Percentiles rank a stretch among this genome's conserved stretches.
Conservation (phyloP, 164 flowering plant genomes). For the Magnolia sinica region DNA sequence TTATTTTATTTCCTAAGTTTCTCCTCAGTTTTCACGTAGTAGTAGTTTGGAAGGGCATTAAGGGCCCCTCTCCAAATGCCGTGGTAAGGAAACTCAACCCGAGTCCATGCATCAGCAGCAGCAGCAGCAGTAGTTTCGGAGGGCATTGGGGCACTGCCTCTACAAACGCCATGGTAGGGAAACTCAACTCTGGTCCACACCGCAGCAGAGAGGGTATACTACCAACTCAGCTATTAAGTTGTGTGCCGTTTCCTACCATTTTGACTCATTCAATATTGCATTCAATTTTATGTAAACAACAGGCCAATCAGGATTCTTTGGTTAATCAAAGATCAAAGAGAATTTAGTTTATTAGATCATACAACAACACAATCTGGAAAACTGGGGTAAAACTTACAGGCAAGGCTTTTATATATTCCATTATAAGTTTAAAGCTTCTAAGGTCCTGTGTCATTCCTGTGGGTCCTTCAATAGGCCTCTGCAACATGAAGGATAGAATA, state of each 20-base stretch:
- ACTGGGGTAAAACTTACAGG: constrained; percentile 56
- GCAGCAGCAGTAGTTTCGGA: no score
- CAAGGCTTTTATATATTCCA: constrained; percentile 90
- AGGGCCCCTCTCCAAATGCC: no score
- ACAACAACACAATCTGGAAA: neutral
- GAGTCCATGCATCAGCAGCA: no score
- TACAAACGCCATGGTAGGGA: no score
- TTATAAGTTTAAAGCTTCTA: constrained; percentile 76
- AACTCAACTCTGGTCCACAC: neutral
- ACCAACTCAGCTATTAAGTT: neutral
- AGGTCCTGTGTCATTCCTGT: constrained; percentile 58
- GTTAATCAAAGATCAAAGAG: neutral
- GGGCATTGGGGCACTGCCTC: no score
- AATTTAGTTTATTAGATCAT: neutral
- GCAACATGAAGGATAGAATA: constrained; percentile 18
- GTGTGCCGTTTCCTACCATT: neutral
- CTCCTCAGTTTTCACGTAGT: no score
- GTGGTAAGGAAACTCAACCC: no score
- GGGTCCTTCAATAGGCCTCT: constrained; percentile 69
- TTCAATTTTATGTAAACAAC: neutral
- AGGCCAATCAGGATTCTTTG: neutral
- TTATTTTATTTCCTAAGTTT: no score
- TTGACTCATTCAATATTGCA: neutral
- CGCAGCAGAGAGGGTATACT: neutral
- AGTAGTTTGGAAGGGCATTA: no score